These are phyloP conservation scores for Scedosporium dehoogii DNA, from an alignment of 2,329 filamentous ascomycete genomes.

Conservation along the genomic window DNA sequence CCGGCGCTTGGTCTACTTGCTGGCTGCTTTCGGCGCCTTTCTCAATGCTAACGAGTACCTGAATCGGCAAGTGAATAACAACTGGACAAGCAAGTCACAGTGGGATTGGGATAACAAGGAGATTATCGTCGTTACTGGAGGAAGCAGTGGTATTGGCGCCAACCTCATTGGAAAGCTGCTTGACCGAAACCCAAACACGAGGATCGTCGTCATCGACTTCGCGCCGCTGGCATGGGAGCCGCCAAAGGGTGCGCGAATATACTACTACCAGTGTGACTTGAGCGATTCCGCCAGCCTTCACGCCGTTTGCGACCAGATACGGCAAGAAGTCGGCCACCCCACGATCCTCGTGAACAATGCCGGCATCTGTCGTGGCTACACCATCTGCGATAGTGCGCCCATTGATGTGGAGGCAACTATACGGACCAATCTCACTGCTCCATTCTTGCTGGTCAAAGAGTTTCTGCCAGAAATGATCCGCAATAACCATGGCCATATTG, in stretches of 20 bases:
- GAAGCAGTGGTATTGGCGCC: slow-evolving; percentile 28
- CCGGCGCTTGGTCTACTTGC: slow-evolving; percentile 6
- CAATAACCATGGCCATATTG: slow-evolving; percentile 49
- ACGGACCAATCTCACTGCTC: slow-evolving; percentile 46
- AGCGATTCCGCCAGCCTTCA: slow-evolving; percentile 20
- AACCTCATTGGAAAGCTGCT: slow-evolving; percentile 19
- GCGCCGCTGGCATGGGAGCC: slow-evolving; percentile 19
- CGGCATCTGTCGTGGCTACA: slow-evolving; percentile 39
- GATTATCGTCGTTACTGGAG: slow-evolving; percentile 28
- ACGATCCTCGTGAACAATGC: slow-evolving; percentile 47
- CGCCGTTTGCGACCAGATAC: slow-evolving; percentile 18
- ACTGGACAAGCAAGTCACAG: slow-evolving; percentile 13
- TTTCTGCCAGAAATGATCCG: slow-evolving; percentile 46
- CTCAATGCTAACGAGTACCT: slow-evolving; percentile 15
- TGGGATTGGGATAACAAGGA: slow-evolving; percentile 25
- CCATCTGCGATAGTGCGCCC: slow-evolving; percentile 36
- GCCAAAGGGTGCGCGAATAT: slow-evolving; percentile 10
- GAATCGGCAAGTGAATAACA: slow-evolving; percentile 15
- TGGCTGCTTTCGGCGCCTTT: slow-evolving; percentile 10
- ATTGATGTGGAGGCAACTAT: slow-evolving; percentile 38
- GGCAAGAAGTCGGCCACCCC: slow-evolving; percentile 20
- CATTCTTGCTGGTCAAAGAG: slow-evolving; percentile 45
- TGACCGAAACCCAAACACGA: slow-evolving; percentile 15
- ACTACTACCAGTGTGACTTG: slow-evolving; percentile 25
- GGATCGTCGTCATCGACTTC: slow-evolving; percentile 24